These are phyloP conservation scores for Trichomonascaceae sp. DNA, from an alignment of 1,139 yeast genomes.

Conservation along the genomic window DNA sequence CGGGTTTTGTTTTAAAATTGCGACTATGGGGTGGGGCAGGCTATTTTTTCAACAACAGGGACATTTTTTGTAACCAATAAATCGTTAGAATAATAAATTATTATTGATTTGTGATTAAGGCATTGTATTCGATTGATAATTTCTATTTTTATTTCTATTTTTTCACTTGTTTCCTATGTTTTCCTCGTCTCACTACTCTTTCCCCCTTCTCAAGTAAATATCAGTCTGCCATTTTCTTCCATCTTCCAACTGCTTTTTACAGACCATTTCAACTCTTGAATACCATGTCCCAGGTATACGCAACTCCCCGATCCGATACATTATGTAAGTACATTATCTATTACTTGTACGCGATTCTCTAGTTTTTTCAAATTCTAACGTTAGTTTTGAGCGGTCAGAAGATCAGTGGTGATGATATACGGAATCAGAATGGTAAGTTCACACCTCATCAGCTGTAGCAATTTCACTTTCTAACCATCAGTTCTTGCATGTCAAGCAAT, in stretches of 20 bases:
- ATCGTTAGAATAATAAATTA: background rate
- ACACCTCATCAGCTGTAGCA: background rate
- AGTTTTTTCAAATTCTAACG: background rate
- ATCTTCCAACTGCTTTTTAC: background rate
- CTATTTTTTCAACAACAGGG: background rate
- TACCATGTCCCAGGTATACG: constrained; percentile 48
- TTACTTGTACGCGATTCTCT: background rate
- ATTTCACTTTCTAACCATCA: constrained; percentile 10
- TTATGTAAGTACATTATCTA: constrained; percentile 41
- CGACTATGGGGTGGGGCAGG: too few species aligned
- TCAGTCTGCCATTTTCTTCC: background rate
- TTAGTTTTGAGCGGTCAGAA: constrained; percentile 88
- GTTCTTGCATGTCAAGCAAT: constrained; percentile 92
- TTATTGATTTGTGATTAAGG: too few species aligned
- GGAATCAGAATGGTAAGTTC: constrained; percentile 74
- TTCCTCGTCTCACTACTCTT: too few species aligned
- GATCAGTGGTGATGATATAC: constrained; percentile 90
- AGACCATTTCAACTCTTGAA: background rate
- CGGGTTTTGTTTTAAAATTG: background rate
- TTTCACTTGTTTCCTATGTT: too few species aligned
- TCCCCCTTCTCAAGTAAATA: background rate
- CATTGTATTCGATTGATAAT: background rate
- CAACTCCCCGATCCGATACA: constrained; percentile 82
- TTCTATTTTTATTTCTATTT: background rate
- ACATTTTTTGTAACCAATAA: background rate